Percentiles rank a stretch among this genome's conserved stretches.
Conservation (phyloP, 2,329 filamentous ascomycete genomes). For the Rhynchosporium agropyri region DNA sequence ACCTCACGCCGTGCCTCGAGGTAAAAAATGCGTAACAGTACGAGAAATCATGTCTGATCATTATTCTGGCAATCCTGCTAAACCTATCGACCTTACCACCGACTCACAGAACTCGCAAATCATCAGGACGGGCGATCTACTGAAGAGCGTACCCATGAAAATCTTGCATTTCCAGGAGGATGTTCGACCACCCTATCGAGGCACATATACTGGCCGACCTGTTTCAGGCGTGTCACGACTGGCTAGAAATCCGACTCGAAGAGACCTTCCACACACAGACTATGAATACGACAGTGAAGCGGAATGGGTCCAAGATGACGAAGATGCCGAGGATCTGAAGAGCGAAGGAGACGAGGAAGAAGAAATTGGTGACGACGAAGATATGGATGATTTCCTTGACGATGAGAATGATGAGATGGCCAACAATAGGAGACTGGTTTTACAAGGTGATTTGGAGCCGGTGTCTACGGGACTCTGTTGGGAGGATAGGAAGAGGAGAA, state of each 20-base stretch:
- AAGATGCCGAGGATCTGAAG: conserved; percentile 58
- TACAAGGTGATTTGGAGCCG: conserved; percentile 72
- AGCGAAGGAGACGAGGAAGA: conserved; percentile 70
- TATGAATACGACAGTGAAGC: conserved; percentile 88
- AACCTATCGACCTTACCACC: conserved; percentile 41
- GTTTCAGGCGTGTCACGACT: conserved; percentile 51
- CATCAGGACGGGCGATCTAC: conserved; percentile 30
- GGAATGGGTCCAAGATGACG: conserved; percentile 73
- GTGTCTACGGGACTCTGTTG: conserved; percentile 82
- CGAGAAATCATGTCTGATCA: conserved; percentile 41
- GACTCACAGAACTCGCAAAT: conserved; percentile 41
- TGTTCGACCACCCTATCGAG: conserved; percentile 70
- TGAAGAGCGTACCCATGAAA: conserved; percentile 39
- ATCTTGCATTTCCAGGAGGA: conserved; percentile 58
- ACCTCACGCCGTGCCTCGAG: conserved; percentile 46
- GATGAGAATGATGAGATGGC: conserved; percentile 67
- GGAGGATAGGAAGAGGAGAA: conserved; percentile 60
- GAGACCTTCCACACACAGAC: conserved; percentile 62
- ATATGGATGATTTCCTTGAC: conserved; percentile 66
- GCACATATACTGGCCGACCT: conserved; percentile 61
- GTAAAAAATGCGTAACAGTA: conserved; percentile 41
- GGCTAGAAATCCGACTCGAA: conserved; percentile 56
- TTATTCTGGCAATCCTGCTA: conserved; percentile 29
- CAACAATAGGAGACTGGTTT: conserved; percentile 55
- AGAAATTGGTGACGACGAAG: conserved; percentile 68